A percentile compares a stretch with the other conserved stretches of the same genome.
Evolutionary conservation across 2,329 filamentous ascomycete genomes (phyloP).

Genomic region (Coniella lustricola): DNA sequence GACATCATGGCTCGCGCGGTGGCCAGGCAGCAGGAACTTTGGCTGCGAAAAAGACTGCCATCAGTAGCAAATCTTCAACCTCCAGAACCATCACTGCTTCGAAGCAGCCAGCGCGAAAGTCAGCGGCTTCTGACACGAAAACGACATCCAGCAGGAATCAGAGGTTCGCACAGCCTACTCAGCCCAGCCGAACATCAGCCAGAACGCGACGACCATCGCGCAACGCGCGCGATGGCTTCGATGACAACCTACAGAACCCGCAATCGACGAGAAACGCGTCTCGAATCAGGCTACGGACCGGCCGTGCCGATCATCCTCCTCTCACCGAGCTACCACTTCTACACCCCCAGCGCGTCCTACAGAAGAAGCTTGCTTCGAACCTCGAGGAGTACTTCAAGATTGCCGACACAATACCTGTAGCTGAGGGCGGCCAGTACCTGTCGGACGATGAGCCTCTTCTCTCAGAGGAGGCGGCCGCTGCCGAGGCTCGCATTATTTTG

Average conservation of each 20-base stretch:
- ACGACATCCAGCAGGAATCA: constrained; percentile 14
- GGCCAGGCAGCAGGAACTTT: constrained; percentile 20
- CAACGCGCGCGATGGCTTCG: constrained; percentile 23
- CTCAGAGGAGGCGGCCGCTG: constrained; percentile 54
- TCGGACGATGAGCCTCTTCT: constrained; percentile 50
- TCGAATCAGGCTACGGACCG: constrained; percentile 12
- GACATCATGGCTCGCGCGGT: constrained; percentile 21
- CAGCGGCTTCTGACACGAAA: constrained; percentile 18
- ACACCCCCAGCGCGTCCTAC: constrained; percentile 51
- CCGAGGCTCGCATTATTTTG: constrained; percentile 63
- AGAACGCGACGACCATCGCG: constrained; percentile 25
- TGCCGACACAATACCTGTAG: constrained; percentile 45
- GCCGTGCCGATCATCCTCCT: constrained; percentile 23
- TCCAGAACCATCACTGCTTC: constrained; percentile 3
- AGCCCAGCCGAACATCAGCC: constrained; percentile 9
- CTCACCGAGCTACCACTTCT: constrained; percentile 47
- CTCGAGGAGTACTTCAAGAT: constrained; percentile 53
- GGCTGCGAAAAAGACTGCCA: constrained; percentile 23
- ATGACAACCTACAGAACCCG: constrained; percentile 20
- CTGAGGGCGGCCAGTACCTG: constrained; percentile 49
- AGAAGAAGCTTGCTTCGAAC: constrained; percentile 44
- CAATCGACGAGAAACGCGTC: constrained; percentile 8
- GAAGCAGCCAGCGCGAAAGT: constrained; percentile 11
- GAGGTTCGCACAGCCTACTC: constrained; percentile 29
- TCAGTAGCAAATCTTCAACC: constrained; percentile 24